Conservation (phyloP, 2,329 filamentous ascomycete species). For the Exophiala xenobiotica region DNA sequence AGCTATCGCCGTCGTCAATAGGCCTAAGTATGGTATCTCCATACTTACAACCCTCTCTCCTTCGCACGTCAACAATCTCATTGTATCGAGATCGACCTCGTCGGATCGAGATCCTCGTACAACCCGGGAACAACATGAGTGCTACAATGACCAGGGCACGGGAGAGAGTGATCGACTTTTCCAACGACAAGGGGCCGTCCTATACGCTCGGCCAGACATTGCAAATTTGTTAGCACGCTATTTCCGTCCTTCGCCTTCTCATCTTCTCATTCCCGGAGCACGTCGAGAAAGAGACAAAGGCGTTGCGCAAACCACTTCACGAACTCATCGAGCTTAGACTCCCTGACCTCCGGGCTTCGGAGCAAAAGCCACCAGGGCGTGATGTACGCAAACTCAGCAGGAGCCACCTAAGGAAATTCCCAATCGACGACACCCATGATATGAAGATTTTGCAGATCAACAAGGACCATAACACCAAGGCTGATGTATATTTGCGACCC, state of each 20-base stretch:
- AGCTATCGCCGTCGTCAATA: too few relatives aligned
- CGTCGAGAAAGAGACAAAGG: constrained; percentile 32
- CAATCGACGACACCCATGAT: constrained; percentile 37
- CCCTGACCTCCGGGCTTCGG: constrained; percentile 33
- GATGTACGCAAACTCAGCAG: constrained; percentile 29
- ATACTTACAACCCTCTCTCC: too few relatives aligned
- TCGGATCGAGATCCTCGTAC: too few relatives aligned
- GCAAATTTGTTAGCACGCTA: not conserved
- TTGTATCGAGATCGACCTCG: too few relatives aligned
- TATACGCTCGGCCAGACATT: constrained; percentile 28
- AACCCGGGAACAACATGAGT: too few relatives aligned
- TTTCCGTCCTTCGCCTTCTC: constrained; percentile 23
- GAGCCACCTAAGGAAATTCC: constrained; percentile 26
- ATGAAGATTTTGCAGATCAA: constrained; percentile 34
- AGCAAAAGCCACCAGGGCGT: constrained; percentile 32
- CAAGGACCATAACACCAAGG: too few relatives aligned
- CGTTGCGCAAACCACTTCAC: constrained; percentile 30
- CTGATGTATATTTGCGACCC: too few relatives aligned
- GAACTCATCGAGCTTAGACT: constrained; percentile 31
- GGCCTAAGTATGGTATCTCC: too few relatives aligned
- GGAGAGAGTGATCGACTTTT: too few relatives aligned
- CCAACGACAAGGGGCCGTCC: constrained; percentile 30
- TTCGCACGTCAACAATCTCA: too few relatives aligned
- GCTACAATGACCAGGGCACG: too few relatives aligned
- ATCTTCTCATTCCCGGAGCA: constrained; percentile 30